A percentile compares a stretch with the other conserved stretches of the same genome.
Evolutionary conservation across 306 rosid genomes (phyloP).

Genomic region (Quercus alba): DNA sequence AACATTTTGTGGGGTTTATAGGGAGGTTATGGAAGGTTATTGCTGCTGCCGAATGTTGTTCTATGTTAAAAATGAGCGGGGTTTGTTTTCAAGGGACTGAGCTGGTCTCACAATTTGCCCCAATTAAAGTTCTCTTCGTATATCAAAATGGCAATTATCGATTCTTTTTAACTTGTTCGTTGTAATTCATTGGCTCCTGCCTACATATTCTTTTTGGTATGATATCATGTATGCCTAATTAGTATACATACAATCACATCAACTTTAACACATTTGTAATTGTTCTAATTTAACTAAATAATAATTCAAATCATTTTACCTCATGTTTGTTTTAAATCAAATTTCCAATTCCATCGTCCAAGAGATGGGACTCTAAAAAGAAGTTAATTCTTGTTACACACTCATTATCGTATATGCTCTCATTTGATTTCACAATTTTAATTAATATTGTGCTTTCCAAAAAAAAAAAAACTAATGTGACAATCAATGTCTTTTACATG

Average conservation of each 20-base stretch:
- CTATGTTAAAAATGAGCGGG: not conserved
- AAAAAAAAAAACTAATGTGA: too few species aligned
- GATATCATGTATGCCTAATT: not conserved
- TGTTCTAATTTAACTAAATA: not conserved
- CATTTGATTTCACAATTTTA: too few species aligned
- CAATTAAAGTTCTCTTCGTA: too few species aligned
- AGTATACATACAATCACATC: not conserved
- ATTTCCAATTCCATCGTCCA: not conserved
- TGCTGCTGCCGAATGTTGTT: slow-evolving; percentile 10
- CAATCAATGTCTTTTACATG: too few species aligned
- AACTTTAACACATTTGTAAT: not conserved
- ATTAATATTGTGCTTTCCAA: too few species aligned
- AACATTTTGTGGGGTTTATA: not conserved
- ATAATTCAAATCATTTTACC: not conserved
- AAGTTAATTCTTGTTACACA: too few species aligned
- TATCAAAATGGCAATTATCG: too few species aligned
- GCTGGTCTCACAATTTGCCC: too few species aligned
- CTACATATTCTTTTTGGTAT: not conserved
- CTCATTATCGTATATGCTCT: too few species aligned
- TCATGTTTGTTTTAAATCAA: not conserved
- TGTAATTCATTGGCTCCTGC: not conserved
- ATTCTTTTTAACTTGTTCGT: too few species aligned
- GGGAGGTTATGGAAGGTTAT: slow-evolving; percentile 14
- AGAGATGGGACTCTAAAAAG: too few species aligned
- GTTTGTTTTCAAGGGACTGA: not conserved